Evolutionary conservation across 2,329 filamentous ascomycete species (phyloP).

Genomic region (Colletotrichum filicis): DNA sequence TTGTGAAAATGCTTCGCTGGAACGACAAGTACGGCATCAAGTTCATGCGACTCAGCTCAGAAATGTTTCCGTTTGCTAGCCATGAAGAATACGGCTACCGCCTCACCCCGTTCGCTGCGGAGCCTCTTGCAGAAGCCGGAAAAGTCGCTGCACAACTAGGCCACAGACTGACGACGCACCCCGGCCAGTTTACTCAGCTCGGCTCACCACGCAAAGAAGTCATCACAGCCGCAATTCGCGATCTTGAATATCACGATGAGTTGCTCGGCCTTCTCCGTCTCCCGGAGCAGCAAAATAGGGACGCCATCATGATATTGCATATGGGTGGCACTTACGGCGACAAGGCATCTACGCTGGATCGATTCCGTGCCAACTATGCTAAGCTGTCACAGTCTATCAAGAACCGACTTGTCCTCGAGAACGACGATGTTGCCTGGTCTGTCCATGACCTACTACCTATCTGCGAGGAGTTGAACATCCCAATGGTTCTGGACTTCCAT

Average conservation of each 20-base stretch:
- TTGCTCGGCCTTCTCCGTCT: conserved; percentile 81
- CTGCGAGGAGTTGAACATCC: conserved; percentile 94
- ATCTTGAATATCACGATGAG: conserved; percentile 90
- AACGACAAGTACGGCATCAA: conserved; percentile 92
- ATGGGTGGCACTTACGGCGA: conserved; percentile 93
- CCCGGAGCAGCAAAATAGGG: conserved; percentile 80
- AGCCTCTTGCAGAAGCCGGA: conserved; percentile 80
- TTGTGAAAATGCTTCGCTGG: conserved; percentile 89
- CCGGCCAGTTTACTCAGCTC: conserved; percentile 92
- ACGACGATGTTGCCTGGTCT: conserved; percentile 93
- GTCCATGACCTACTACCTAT: conserved; percentile 90
- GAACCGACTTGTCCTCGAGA: conserved; percentile 86
- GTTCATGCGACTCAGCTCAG: conserved; percentile 91
- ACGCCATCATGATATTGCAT: conserved; percentile 94
- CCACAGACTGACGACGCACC: conserved; percentile 89
- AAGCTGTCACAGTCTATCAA: conserved; percentile 77
- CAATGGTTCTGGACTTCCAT: conserved; percentile 91
- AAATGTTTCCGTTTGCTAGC: conserved; percentile 97
- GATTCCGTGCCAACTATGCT: conserved; percentile 82
- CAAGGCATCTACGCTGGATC: conserved; percentile 80
- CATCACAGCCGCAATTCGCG: conserved; percentile 79
- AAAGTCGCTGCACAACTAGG: conserved; percentile 80
- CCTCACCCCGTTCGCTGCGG: conserved; percentile 83
- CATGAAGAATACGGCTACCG: conserved; percentile 89
- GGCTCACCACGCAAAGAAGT: conserved; percentile 85